Percentiles rank a stretch among this genome's conserved stretches.
These are phyloP conservation scores for Ceratocystis lukuohia DNA, from an alignment of 2,329 filamentous ascomycete genomes.

Conservation along the genomic window DNA sequence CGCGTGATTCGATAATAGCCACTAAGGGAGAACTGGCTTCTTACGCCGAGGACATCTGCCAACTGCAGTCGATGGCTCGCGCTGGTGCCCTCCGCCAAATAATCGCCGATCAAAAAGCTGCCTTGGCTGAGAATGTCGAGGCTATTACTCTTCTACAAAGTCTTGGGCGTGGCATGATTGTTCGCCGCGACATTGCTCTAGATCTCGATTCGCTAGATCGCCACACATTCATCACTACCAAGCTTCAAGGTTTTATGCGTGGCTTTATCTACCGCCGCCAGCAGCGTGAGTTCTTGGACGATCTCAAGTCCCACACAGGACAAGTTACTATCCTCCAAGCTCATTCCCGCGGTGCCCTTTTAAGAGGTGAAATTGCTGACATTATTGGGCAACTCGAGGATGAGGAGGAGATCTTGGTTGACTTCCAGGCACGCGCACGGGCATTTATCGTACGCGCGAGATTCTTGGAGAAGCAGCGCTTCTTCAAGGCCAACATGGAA, in stretches of 20 bases:
- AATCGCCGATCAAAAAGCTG: conserved; percentile 35
- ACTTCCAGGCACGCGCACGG: conserved; percentile 60
- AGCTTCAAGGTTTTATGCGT: conserved; percentile 53
- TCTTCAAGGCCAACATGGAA: conserved; percentile 94
- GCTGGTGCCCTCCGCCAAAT: conserved; percentile 42
- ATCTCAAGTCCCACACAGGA: conserved; percentile 54
- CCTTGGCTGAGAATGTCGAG: conserved; percentile 34
- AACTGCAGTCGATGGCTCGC: conserved; percentile 40
- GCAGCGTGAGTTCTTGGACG: conserved; percentile 49
- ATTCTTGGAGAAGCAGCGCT: conserved; percentile 75
- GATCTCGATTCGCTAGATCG: conserved; percentile 43
- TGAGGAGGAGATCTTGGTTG: conserved; percentile 63
- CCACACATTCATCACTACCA: conserved; percentile 42
- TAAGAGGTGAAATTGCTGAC: conserved; percentile 59
- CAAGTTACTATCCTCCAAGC: conserved; percentile 61
- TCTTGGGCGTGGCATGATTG: conserved; percentile 46
- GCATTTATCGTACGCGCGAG: conserved; percentile 59
- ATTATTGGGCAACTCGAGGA: conserved; percentile 66
- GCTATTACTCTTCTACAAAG: conserved; percentile 43
- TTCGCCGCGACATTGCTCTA: conserved; percentile 36
- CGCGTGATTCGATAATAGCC: conserved; percentile 33
- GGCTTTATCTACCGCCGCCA: conserved; percentile 51
- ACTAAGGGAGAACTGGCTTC: conserved; percentile 37
- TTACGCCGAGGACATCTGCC: conserved; percentile 32
- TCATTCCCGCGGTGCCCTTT: conserved; percentile 62